Percentiles rank a stretch among this genome's conserved stretches.
Conservation (phyloP, 2,329 filamentous ascomycete genomes). For the Verticillium albo-atrum region DNA sequence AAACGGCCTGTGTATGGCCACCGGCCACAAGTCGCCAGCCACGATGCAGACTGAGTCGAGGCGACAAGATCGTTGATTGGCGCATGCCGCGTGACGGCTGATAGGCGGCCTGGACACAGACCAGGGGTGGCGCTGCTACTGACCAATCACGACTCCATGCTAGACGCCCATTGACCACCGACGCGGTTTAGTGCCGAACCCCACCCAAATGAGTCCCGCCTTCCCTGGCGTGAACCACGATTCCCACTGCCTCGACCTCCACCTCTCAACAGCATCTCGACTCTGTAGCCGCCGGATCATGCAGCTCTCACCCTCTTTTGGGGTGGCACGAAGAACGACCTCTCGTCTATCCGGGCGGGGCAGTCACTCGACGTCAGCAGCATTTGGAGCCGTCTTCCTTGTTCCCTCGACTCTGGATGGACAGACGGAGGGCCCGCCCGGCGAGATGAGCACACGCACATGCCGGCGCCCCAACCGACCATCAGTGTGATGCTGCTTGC, state of each 20-base stretch:
- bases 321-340: neutral
- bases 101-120: conserved; percentile 8
- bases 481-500: neutral
- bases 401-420: neutral
- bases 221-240: too few relatives aligned
- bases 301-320: neutral
- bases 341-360: neutral
- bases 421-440: neutral
- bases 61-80: neutral
- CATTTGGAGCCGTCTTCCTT: neutral
- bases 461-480: neutral
- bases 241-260: conserved; percentile 6
- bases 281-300: neutral
- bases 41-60: neutral
- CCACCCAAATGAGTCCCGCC: too few relatives aligned
- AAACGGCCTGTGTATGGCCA: neutral
- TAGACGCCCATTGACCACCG: conserved; percentile 10
- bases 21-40: neutral
- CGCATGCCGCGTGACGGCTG: conserved; percentile 11
- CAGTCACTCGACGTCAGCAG: neutral
- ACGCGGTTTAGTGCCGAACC: conserved; percentile 6
- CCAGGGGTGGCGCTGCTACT: conserved; percentile 3
- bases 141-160: conserved; percentile 6
- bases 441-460: neutral
- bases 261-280: neutral